Evolutionary conservation across 2,329 filamentous ascomycete species (phyloP).

Genomic region (Ascochyta koolunga): DNA sequence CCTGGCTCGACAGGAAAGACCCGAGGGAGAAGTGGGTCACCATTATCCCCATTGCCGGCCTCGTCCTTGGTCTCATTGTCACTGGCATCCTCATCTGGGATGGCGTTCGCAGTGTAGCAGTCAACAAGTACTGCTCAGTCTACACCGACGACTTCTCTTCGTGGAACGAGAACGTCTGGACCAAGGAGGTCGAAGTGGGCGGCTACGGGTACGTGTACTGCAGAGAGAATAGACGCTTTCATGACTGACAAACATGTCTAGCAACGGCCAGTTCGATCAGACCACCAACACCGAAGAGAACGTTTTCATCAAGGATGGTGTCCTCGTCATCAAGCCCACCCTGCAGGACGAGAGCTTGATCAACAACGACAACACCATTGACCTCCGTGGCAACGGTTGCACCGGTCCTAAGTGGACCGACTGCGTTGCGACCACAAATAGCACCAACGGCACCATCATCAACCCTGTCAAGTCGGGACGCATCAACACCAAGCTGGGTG

Average conservation of each 20-base stretch:
- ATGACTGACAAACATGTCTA: slow-evolving; percentile 46
- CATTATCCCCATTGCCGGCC: slow-evolving; percentile 76
- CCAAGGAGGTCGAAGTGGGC: slow-evolving; percentile 74
- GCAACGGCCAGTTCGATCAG: slow-evolving; percentile 81
- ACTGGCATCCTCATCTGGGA: slow-evolving; percentile 77
- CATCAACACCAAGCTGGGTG: slow-evolving; percentile 74
- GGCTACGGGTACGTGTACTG: slow-evolving; percentile 71
- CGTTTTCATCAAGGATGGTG: slow-evolving; percentile 71
- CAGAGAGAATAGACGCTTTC: neutral
- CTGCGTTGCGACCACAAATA: slow-evolving; percentile 76
- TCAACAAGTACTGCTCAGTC: slow-evolving; percentile 74
- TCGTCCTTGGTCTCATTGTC: slow-evolving; percentile 70
- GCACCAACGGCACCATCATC: slow-evolving; percentile 76
- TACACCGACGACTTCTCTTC: slow-evolving; percentile 69
- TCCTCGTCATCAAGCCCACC: slow-evolving; percentile 77
- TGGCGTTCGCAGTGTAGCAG: slow-evolving; percentile 72
- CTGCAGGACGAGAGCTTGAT: slow-evolving; percentile 73
- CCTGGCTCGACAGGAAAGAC: slow-evolving; percentile 76
- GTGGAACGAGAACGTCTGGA: slow-evolving; percentile 69
- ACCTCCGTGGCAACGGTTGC: slow-evolving; percentile 72
- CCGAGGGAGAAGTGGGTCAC: slow-evolving; percentile 86
- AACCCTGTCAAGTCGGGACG: slow-evolving; percentile 79
- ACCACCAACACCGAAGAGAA: slow-evolving; percentile 77
- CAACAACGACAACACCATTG: slow-evolving; percentile 68
- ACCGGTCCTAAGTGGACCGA: slow-evolving; percentile 64